phyloP scores from a whole-genome alignment of 2,329 filamentous ascomycete species.

The Sclerotinia nivalis region DNA sequence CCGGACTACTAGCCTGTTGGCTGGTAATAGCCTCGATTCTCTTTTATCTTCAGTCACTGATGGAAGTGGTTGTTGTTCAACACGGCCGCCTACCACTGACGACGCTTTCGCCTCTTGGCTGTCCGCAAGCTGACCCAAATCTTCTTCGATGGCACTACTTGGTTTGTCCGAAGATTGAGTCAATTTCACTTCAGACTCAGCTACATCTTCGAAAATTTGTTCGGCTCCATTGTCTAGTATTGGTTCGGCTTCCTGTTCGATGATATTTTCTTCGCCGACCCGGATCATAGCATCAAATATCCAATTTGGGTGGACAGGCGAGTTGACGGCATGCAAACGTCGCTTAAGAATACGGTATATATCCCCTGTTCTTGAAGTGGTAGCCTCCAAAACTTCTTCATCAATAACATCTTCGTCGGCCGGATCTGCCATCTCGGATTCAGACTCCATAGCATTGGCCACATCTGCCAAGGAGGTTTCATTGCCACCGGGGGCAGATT shows the following conservation, averaged over 20 bases:
- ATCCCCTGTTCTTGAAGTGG: conserved; percentile 11
- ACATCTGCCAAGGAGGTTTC: conserved; percentile 22
- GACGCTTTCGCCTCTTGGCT: not conserved
- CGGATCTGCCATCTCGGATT: not conserved
- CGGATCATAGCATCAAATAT: conserved; percentile 19
- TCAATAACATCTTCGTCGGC: not conserved
- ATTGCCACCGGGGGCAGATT: conserved; percentile 16
- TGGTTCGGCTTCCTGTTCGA: not conserved
- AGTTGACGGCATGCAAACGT: conserved; percentile 12
- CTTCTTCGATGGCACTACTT: not conserved
- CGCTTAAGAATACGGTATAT: conserved; percentile 14
- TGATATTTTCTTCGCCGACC: conserved; percentile 1
- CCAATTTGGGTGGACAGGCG: conserved; percentile 22
- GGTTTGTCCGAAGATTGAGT: not conserved
- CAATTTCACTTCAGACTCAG: not conserved
- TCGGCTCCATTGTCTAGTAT: not conserved
- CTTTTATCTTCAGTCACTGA: conserved; percentile 2
- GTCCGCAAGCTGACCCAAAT: not conserved
- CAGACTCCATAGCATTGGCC: conserved; percentile 16
- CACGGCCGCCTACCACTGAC: not conserved
- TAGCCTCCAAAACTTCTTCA: conserved; percentile 18
- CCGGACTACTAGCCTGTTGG: not conserved
- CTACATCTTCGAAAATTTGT: not conserved
- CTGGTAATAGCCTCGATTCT: not conserved
- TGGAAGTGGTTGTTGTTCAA: not conserved